A percentile compares a stretch with the other conserved stretches of the same genome.
These are phyloP conservation scores for Dipodascus albidus DNA, from an alignment of 805 yeast genomes.

Conservation along the genomic window DNA sequence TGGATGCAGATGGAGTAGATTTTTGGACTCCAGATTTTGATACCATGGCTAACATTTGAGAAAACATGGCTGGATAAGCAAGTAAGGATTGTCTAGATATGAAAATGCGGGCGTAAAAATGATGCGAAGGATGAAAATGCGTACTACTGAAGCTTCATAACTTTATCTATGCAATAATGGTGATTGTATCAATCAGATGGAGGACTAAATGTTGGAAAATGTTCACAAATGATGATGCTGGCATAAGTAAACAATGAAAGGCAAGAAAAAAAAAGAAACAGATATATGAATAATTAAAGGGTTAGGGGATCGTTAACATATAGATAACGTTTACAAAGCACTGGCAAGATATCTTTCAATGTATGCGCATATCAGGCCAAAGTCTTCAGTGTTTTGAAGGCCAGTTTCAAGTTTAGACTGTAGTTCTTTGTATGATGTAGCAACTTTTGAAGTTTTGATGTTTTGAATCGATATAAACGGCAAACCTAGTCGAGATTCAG, in stretches of 20 bases:
- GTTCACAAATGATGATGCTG: too few relatives aligned
- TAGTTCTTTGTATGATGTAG: neutral
- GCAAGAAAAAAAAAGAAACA: too few relatives aligned
- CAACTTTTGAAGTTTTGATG: neutral
- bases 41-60: slow-evolving; percentile 20
- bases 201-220: too few relatives aligned
- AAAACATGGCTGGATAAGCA: slow-evolving; percentile 9
- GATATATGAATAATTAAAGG: too few relatives aligned
- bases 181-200: too few relatives aligned
- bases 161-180: neutral
- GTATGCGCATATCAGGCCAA: neutral
- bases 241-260: too few relatives aligned
- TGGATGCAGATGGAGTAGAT: slow-evolving; percentile 3
- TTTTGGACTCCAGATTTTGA: neutral
- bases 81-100: too few relatives aligned
- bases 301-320: too few relatives aligned
- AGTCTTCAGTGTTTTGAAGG: neutral
- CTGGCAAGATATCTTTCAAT: neutral
- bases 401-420: neutral
- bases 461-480: neutral
- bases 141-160: neutral
- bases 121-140: neutral
- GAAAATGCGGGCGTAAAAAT: too few relatives aligned
- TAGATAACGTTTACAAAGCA: neutral
- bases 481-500: neutral